These are phyloP conservation scores for Pyronema omphalodes DNA, from an alignment of 495 filamentous ascomycete species.

Conservation along the genomic window DNA sequence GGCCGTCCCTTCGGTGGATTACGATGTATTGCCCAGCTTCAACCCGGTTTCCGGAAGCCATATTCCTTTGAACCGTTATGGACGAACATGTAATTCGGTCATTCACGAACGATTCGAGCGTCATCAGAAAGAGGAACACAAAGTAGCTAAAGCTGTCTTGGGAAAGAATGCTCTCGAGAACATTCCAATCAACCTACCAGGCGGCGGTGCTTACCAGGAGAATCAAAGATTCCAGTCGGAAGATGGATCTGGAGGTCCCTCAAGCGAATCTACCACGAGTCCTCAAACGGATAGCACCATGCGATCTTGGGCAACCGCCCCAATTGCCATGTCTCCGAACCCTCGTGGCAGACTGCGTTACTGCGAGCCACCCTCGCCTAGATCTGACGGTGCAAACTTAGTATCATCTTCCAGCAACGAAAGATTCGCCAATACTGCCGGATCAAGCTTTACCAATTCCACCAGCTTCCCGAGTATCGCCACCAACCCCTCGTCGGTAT, in stretches of 20 bases:
- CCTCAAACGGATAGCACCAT: neutral
- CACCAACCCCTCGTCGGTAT: constrained; percentile 21
- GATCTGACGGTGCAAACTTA: constrained; percentile 3
- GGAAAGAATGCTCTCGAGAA: constrained; percentile 2
- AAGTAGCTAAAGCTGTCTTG: neutral
- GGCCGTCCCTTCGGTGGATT: neutral
- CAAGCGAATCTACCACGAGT: neutral
- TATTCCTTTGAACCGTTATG: too few species aligned
- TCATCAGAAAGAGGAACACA: constrained; percentile 3
- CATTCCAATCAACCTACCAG: constrained; percentile 5
- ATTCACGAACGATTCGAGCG: neutral
- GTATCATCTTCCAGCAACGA: constrained; percentile 21
- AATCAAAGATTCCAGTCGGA: neutral
- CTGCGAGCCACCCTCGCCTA: constrained; percentile 1
- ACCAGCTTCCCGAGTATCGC: constrained; percentile 21
- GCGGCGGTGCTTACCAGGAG: neutral
- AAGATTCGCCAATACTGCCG: constrained; percentile 20
- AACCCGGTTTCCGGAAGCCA: neutral
- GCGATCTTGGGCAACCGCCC: neutral
- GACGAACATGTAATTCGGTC: neutral
- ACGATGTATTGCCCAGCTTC: neutral
- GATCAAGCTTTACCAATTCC: constrained; percentile 22
- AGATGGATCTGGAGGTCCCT: constrained; percentile 1
- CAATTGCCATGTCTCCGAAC: neutral
- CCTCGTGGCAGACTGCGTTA: neutral